Percentiles rank a stretch among this genome's conserved stretches.
phyloP scores from a whole-genome alignment of 1,284 basidiomycete genomes.

The Moesziomyces globuligerus region DNA sequence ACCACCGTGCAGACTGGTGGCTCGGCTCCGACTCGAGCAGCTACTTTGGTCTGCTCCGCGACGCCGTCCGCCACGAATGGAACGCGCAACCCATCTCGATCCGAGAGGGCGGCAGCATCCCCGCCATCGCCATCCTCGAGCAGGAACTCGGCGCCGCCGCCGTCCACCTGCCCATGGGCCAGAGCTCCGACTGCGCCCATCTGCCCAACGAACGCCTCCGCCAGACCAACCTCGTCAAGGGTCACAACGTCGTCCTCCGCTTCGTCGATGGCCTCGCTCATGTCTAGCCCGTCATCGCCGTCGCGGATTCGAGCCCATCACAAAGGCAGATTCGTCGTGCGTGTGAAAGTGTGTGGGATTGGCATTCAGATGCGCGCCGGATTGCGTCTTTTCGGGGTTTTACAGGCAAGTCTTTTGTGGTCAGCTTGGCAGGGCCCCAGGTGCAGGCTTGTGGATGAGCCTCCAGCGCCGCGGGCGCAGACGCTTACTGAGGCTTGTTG shows the following conservation, averaged over 20 bases:
- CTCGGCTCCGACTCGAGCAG: conserved; percentile 82
- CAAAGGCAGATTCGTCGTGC: too few relatives aligned
- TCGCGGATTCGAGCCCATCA: too few relatives aligned
- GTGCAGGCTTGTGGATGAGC: too few relatives aligned
- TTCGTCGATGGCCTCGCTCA: conserved; percentile 32
- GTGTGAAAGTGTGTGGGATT: too few relatives aligned
- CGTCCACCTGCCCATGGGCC: conserved; percentile 85
- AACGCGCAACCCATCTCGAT: conserved; percentile 75
- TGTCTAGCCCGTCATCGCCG: too few relatives aligned
- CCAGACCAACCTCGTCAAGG: conserved; percentile 74
- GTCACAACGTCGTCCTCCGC: conserved; percentile 30
- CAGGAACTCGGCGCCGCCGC: conserved; percentile 80
- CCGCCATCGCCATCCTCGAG: conserved; percentile 90
- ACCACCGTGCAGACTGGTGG: conserved; percentile 95
- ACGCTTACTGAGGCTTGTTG: conserved; percentile 45
- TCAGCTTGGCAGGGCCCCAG: too few relatives aligned
- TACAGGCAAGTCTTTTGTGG: too few relatives aligned
- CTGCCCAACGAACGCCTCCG: conserved; percentile 86
- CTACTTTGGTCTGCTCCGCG: conserved; percentile 85
- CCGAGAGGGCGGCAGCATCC: conserved; percentile 80
- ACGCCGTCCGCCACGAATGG: conserved; percentile 86
- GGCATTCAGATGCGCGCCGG: too few relatives aligned
- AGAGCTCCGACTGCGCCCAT: conserved; percentile 80
- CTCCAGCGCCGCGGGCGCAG: too few relatives aligned
- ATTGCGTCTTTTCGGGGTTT: too few relatives aligned